These are phyloP conservation scores for Cordia subcordata DNA, from an alignment of 257 asterid genomes.

Conservation along the genomic window DNA sequence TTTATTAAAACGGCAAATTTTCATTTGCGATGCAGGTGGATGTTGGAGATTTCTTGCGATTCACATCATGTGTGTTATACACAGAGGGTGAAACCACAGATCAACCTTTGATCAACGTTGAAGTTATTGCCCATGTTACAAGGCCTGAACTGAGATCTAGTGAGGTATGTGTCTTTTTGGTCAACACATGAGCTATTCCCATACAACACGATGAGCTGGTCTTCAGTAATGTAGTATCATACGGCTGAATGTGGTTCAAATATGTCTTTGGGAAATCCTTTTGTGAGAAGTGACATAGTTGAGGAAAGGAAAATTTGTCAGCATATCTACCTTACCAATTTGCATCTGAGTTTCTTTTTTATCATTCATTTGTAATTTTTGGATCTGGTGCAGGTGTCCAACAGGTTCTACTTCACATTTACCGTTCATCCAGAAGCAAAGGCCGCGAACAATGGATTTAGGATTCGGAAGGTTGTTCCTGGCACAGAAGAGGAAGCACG, in stretches of 20 bases:
- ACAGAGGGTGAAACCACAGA: constrained; percentile 66
- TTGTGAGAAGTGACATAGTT: no score
- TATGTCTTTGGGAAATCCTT: no score
- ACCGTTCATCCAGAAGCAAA: constrained; percentile 87
- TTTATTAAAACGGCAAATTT: background rate
- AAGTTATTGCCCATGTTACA: constrained; percentile 94
- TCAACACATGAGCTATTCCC: background rate
- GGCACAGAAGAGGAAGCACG: constrained; percentile 95
- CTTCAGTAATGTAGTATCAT: background rate
- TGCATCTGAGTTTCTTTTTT: background rate
- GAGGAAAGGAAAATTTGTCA: no score
- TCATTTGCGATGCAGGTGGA: constrained; percentile 59
- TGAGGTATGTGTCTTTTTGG: constrained; percentile 74
- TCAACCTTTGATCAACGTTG: constrained; percentile 70
- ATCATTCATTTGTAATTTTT: background rate
- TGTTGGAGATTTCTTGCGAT: constrained; percentile 94
- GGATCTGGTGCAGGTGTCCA: constrained; percentile 58
- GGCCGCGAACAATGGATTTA: constrained; percentile 47
- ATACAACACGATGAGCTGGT: background rate
- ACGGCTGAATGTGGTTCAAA: background rate
- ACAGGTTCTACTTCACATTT: constrained; percentile 79
- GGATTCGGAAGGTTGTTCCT: constrained; percentile 93
- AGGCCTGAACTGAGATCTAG: constrained; percentile 91
- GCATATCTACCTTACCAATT: background rate
- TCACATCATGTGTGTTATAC: constrained; percentile 78